Base-by-base conservation (phyloP, 192 early-diverging fungal genomes). In the Linnemannia elongata region DNA sequence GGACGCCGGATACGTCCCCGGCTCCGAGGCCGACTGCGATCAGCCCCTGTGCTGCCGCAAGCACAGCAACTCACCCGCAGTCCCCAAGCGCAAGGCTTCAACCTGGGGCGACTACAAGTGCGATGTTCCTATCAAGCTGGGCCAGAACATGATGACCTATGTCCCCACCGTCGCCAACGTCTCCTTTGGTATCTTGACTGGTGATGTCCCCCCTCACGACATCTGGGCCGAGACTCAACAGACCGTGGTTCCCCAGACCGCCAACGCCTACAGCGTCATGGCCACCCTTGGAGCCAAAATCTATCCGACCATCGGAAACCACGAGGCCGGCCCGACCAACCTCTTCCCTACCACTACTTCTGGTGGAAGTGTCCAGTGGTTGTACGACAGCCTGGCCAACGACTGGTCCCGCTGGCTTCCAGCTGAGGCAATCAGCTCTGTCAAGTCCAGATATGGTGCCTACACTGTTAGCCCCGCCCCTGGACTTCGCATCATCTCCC, bases 221-320 rank as follows among this genome's bases (percentile, higher is more conserved):
- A 82, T 93, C 4, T 93, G 92, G 92, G 27, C 88, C 9, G 77
- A 87, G 5, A 81, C 60, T 38, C 54, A 89, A 17, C 73, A 75
- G 35, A 91, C 90, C 0, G 76, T 87, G 13, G 24, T 75, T 0
- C 69, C 74, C 9, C 81, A 87, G 22, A 88, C 89, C 8, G 73
- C 70, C 1, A 35, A 54, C 30, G 83, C 92, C 4, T 91, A 89
- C 57, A 18, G 44, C 2, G 33, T 76, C n/a, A 76, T 93, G 38
- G 81, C 90, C 27, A 47, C 76, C 17, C 22, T 93, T 0, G 54
- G 49, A 10, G 6, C 75, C 18, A 85, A 70, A n/a, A 70, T 85
- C 74, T 92, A 91, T 54, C 92, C 92, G 0, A 85, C 90, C 35
- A 81, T 93, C 55, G 92, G 92, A 30, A 93, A 93, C 69, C 92